phyloP scores from a whole-genome alignment of 345 rosid genomes.

The Eucalyptus shirleyi region DNA sequence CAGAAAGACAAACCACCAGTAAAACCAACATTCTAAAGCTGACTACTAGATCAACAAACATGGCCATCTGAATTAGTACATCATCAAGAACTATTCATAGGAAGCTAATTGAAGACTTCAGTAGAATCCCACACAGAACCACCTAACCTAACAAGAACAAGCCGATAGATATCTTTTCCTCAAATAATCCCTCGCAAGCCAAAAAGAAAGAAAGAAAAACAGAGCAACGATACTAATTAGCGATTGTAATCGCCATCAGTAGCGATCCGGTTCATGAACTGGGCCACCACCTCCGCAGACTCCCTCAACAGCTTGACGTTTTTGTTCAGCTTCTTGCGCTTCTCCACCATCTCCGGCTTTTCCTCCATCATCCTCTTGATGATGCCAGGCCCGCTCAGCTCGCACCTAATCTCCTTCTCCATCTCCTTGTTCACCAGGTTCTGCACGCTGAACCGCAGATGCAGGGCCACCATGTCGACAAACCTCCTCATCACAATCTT shows the following conservation, averaged over 20 bases:
- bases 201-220: no score
- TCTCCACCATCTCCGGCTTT: constrained; percentile 1
- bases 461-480: constrained; percentile 6
- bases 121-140: not conserved
- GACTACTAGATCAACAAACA: not conserved
- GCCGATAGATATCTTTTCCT: not conserved
- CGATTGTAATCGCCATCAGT: not conserved
- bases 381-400: not conserved
- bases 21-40: not conserved
- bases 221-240: not conserved
- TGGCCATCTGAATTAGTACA: not conserved
- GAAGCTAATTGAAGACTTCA: not conserved
- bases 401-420: not conserved
- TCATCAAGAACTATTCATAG: not conserved
- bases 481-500: constrained; percentile 10
- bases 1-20: not conserved
- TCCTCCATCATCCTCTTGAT: constrained; percentile 8
- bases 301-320: constrained; percentile 1
- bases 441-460: not conserved
- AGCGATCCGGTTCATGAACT: not conserved
- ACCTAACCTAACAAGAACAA: not conserved
- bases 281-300: constrained; percentile 1
- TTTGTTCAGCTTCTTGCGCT: constrained; percentile 8
- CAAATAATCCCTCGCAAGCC: not conserved
- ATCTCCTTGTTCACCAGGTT: constrained; percentile 1